Conservation (phyloP, 176 grass and related monocot genomes). For the Phoenix dactylifera region DNA sequence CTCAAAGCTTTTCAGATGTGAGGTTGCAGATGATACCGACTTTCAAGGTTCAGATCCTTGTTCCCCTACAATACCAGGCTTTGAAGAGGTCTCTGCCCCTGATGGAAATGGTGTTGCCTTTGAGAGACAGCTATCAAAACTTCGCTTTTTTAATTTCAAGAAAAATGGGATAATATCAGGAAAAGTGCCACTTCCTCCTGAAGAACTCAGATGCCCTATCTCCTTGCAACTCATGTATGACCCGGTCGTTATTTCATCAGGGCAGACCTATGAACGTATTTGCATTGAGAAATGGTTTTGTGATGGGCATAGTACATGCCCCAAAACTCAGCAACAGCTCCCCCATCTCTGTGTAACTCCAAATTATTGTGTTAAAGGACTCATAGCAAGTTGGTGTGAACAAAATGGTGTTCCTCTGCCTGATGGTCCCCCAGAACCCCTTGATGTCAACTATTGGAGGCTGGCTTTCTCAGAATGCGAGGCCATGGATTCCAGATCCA, state of each 20-base stretch:
- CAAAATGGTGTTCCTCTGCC: slow-evolving; percentile 80
- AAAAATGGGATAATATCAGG: slow-evolving; percentile 47
- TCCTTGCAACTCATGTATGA: slow-evolving; percentile 96
- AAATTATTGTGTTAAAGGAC: slow-evolving; percentile 87
- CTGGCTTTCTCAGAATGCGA: slow-evolving; percentile 36
- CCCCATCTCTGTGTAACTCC: slow-evolving; percentile 76
- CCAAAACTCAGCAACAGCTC: slow-evolving; percentile 87
- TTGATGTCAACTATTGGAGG: slow-evolving; percentile 58
- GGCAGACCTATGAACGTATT: slow-evolving; percentile 90
- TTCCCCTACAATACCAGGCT: slow-evolving; percentile 58
- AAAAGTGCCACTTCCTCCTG: slow-evolving; percentile 70
- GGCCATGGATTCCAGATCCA: slow-evolving; percentile 38
- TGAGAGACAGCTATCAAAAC: slow-evolving; percentile 61
- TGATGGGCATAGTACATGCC: slow-evolving; percentile 84
- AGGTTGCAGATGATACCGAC: slow-evolving; percentile 71
- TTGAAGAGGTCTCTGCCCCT: slow-evolving; percentile 65
- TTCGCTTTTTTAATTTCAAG: slow-evolving; percentile 65
- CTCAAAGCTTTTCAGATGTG: slow-evolving; percentile 89
- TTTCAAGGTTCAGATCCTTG: slow-evolving; percentile 80
- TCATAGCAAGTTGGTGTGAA: slow-evolving; percentile 92
- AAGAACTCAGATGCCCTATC: slow-evolving; percentile 93
- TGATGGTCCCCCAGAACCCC: slow-evolving; percentile 57
- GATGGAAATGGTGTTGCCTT: slow-evolving; percentile 50
- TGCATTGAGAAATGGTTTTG: slow-evolving; percentile 99
- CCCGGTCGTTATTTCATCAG: slow-evolving; percentile 90